phyloP scores from a whole-genome alignment of 2,329 filamentous ascomycete species.

The Iodosphaeria phyllophila region DNA sequence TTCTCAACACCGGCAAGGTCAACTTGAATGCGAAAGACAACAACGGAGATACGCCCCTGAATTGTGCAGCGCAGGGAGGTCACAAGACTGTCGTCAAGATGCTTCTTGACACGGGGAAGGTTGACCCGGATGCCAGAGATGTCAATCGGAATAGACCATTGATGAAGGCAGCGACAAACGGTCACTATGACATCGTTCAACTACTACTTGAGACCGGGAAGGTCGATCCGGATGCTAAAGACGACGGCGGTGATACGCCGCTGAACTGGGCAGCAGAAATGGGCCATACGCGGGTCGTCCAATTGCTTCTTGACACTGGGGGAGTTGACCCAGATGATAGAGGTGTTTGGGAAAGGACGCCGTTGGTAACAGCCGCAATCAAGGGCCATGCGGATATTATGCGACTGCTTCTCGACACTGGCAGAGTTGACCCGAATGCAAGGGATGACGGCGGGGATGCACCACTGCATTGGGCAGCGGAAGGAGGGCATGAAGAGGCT shows the following conservation, averaged over 20 bases:
- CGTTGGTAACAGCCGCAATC: too few species aligned
- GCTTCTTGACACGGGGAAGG: constrained; percentile 1
- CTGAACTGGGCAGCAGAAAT: neutral
- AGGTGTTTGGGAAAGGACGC: too few species aligned
- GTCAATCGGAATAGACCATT: neutral
- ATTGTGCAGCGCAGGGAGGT: neutral
- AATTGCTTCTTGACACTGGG: constrained; percentile 1
- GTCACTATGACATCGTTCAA: neutral
- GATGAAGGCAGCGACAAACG: neutral
- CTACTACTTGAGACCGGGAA: constrained; percentile 1
- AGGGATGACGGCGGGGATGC: constrained; percentile 1
- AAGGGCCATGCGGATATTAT: neutral
- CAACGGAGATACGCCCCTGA: neutral
- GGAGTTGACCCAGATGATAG: constrained; percentile 1
- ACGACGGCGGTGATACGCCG: neutral
- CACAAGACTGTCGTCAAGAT: constrained; percentile 1
- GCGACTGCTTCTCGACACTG: neutral
- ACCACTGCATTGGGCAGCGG: constrained; percentile 1
- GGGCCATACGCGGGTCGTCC: neutral
- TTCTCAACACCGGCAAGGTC: too few species aligned
- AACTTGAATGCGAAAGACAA: constrained; percentile 1
- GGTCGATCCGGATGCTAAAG: constrained; percentile 1
- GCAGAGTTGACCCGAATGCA: neutral
- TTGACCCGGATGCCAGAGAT: constrained; percentile 1
- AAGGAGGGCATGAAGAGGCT: neutral